These are phyloP conservation scores for Cardamine chenopodiifolia DNA, from an alignment of 345 rosid species.

Conservation along the genomic window DNA sequence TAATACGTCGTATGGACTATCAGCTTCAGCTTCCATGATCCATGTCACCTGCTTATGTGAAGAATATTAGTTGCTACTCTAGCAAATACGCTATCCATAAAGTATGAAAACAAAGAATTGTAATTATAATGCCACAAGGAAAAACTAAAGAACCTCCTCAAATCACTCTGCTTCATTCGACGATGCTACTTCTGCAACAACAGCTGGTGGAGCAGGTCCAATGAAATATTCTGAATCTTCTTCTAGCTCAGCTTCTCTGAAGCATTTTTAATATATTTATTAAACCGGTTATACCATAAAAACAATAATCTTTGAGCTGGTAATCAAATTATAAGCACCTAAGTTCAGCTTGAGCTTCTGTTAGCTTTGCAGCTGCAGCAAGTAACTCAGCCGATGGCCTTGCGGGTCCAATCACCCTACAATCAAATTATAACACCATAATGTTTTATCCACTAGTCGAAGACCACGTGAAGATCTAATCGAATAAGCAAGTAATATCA, in stretches of 20 bases:
- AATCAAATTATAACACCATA: conserved; percentile 29
- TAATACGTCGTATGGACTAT: conserved; percentile 73
- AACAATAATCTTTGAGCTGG: neutral
- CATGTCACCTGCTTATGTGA: conserved; percentile 67
- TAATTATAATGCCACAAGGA: conserved; percentile 3
- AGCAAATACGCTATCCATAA: neutral
- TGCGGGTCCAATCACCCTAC: conserved; percentile 86
- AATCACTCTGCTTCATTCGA: conserved; percentile 95
- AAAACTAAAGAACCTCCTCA: conserved; percentile 69
- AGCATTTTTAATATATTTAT: conserved; percentile 15
- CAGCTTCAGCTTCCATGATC: conserved; percentile 73
- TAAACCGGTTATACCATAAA: neutral
- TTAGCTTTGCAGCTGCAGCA: conserved; percentile 93
- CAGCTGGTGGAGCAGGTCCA: conserved; percentile 89
- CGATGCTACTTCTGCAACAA: conserved; percentile 88
- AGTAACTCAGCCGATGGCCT: conserved; percentile 94
- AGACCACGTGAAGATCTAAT: neutral
- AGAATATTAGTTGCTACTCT: conserved; percentile 15
- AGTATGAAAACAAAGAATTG: neutral
- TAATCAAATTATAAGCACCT: conserved; percentile 47
- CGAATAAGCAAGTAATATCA: neutral
- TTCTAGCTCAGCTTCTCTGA: conserved; percentile 83
- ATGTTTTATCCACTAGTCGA: no score
- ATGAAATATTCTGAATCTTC: conserved; percentile 78
- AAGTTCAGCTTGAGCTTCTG: conserved; percentile 88